These are phyloP conservation scores for Oemleria cerasiformis DNA, from an alignment of 306 rosid genomes.

Conservation along the genomic window DNA sequence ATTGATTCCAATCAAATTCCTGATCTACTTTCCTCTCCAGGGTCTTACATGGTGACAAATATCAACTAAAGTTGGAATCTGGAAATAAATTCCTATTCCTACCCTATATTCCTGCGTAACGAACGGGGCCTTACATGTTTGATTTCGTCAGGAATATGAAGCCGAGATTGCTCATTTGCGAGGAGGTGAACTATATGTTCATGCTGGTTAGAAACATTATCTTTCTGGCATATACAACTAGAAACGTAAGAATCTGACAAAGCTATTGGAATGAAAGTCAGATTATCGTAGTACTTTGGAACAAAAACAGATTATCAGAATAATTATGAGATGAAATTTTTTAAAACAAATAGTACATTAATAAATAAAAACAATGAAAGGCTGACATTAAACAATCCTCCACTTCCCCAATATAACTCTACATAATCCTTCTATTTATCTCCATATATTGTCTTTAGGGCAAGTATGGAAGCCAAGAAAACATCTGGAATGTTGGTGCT, in stretches of 20 bases:
- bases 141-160: slow-evolving; percentile 57
- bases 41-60: no score
- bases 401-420: no score
- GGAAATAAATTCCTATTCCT: no score
- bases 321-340: neutral
- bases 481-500: no score
- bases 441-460: neutral
- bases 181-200: slow-evolving; percentile 87
- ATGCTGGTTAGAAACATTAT: slow-evolving; percentile 82
- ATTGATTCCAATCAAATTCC: no score
- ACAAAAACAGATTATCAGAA: neutral
- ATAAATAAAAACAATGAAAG: neutral
- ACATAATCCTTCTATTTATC: no score
- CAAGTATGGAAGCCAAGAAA: no score
- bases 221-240: slow-evolving; percentile 62
- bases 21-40: no score
- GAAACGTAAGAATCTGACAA: slow-evolving; percentile 4
- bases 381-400: neutral
- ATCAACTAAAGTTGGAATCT: no score
- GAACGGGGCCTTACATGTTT: no score
- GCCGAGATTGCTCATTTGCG: slow-evolving; percentile 87
- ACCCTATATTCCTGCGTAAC: no score
- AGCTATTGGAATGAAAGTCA: neutral
- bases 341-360: neutral
- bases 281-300: neutral